phyloP scores from a whole-genome alignment of 129 eudicot genomes.

The Chrysanthemum seticuspe region DNA sequence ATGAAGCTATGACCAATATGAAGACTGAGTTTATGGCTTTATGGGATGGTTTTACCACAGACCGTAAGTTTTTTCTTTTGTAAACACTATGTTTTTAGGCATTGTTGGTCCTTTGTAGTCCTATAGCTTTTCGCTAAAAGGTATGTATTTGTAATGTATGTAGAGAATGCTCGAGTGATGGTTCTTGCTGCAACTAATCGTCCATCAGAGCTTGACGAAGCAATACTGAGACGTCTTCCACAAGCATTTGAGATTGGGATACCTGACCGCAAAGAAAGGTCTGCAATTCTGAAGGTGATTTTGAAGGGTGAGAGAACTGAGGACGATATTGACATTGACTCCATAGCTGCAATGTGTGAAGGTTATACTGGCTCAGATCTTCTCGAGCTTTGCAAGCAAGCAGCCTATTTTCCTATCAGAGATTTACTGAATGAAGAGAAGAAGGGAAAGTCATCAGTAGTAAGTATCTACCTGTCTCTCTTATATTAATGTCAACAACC shows the following conservation, averaged over 20 bases:
- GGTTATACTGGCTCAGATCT: conserved; percentile 95
- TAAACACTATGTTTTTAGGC: not conserved
- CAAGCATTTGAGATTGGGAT: conserved; percentile 92
- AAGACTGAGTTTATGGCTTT: conserved; percentile 94
- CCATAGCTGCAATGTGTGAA: conserved; percentile 68
- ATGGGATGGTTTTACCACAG: conserved; percentile 97
- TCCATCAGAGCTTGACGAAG: conserved; percentile 94
- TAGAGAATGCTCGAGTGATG: conserved; percentile 85
- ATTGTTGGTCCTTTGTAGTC: not conserved
- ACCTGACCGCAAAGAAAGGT: conserved; percentile 70
- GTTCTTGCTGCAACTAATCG: conserved; percentile 96
- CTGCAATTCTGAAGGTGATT: conserved; percentile 67
- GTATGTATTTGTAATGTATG: conserved; percentile 19
- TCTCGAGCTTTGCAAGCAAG: conserved; percentile 84
- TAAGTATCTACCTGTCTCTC: conserved; percentile 32
- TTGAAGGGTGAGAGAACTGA: conserved; percentile 74
- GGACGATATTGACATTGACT: conserved; percentile 53
- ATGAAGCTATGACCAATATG: conserved; percentile 85
- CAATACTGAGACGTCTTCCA: conserved; percentile 88
- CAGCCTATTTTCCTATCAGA: conserved; percentile 79
- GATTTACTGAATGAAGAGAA: conserved; percentile 73
- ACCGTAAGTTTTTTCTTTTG: conserved; percentile 49
- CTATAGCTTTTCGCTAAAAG: not conserved
- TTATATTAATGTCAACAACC: not conserved
- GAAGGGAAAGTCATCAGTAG: conserved; percentile 50